A percentile compares a stretch with the other conserved stretches of the same genome.
Evolutionary conservation across 352 stramenopile genomes (phyloP).

Genomic region (Phytophthora pisi): DNA sequence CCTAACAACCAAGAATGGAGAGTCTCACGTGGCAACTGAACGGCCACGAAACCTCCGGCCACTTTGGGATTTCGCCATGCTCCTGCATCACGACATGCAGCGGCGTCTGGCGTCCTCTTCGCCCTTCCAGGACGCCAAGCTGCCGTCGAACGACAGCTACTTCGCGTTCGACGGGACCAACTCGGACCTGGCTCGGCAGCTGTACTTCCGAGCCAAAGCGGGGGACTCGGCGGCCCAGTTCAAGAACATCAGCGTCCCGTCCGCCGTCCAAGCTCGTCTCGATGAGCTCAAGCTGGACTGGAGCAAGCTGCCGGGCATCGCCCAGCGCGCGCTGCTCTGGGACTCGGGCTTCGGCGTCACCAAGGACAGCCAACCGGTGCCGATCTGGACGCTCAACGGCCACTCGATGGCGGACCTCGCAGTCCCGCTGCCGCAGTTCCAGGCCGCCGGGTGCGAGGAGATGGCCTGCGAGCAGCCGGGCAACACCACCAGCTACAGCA

Average conservation of each 20-base stretch:
- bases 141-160: slow-evolving; percentile 1
- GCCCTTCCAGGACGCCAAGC: not conserved
- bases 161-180: slow-evolving; percentile 9
- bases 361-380: slow-evolving; percentile 1
- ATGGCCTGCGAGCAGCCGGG: slow-evolving; percentile 23
- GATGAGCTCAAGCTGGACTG: slow-evolving; percentile 5
- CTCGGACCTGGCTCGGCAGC: slow-evolving; percentile 2
- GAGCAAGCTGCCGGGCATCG: slow-evolving; percentile 15
- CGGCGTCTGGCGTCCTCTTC: not conserved
- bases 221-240: not conserved
- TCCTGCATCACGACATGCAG: not conserved
- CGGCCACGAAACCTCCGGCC: not conserved
- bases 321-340: slow-evolving; percentile 33
- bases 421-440: slow-evolving; percentile 15
- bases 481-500: slow-evolving; percentile 17
- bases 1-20: not conserved
- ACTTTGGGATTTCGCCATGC: not conserved
- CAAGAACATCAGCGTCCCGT: not conserved
- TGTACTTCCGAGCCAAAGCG: slow-evolving; percentile 3
- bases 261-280: not conserved
- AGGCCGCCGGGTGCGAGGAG: slow-evolving; percentile 8
- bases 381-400: slow-evolving; percentile 22
- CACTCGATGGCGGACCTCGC: slow-evolving; percentile 26
- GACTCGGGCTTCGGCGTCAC: slow-evolving; percentile 26
- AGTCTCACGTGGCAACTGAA: too few species aligned